Evolutionary conservation across 176 grass and related monocot species (phyloP).

Genomic region (Oryza brachyantha): DNA sequence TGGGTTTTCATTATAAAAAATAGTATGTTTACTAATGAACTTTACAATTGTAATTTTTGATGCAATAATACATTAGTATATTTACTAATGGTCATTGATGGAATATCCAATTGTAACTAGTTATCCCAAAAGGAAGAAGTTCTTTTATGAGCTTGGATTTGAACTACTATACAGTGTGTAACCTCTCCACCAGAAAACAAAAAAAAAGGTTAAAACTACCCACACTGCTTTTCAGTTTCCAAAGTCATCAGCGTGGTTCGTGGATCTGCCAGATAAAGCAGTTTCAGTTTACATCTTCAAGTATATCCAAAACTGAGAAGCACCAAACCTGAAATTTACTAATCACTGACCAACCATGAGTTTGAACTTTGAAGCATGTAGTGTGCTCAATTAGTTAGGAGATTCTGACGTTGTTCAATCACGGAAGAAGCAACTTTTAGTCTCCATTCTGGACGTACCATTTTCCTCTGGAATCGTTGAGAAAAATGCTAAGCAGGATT

Average conservation of each 20-base stretch:
- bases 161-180: background rate
- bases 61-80: background rate
- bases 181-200: background rate
- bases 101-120: background rate
- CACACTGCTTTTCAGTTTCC: background rate
- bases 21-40: too few relatives aligned
- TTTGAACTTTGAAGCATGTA: background rate
- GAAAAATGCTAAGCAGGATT: background rate
- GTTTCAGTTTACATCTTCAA: background rate
- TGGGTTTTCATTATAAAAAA: too few relatives aligned
- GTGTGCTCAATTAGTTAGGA: slow-evolving; percentile 1
- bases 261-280: slow-evolving; percentile 24
- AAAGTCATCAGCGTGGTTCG: background rate
- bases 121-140: background rate
- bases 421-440: background rate
- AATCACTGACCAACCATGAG: background rate
- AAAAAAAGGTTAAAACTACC: background rate
- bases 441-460: background rate
- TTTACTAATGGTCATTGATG: background rate
- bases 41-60: background rate
- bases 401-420: slow-evolving; percentile 2
- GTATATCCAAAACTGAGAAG: slow-evolving; percentile 7
- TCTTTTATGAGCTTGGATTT: background rate
- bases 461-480: background rate
- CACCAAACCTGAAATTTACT: slow-evolving; percentile 21